Conservation (phyloP, 2,329 filamentous ascomycete species). For the Colletotrichum trifolii region DNA sequence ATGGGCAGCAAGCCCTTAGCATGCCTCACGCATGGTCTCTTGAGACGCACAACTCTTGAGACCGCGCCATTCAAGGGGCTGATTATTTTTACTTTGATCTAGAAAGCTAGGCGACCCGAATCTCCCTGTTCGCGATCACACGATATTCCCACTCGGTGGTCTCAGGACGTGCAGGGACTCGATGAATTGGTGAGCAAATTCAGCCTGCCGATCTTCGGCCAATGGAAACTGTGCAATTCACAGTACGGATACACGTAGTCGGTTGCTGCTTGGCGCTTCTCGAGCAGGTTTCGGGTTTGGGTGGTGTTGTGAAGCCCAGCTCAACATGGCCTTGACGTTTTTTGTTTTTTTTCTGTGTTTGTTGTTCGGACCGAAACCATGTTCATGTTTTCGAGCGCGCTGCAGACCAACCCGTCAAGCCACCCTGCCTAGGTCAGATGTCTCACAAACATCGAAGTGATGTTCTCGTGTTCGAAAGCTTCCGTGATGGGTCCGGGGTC, state of each 20-base stretch:
- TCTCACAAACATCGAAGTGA: conserved; percentile 17
- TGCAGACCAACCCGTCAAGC: conserved; percentile 7
- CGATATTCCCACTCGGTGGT: too few relatives aligned
- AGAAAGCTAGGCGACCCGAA: too few relatives aligned
- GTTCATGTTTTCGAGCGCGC: background rate
- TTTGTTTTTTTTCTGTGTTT: conserved; percentile 11
- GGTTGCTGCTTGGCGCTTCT: conserved; percentile 14
- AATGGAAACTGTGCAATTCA: background rate
- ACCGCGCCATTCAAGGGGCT: too few relatives aligned
- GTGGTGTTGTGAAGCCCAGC: conserved; percentile 7
- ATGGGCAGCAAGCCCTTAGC: background rate
- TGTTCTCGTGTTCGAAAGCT: conserved; percentile 23
- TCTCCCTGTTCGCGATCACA: too few relatives aligned
- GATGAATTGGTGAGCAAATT: too few relatives aligned
- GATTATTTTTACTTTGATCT: too few relatives aligned
- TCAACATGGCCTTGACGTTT: conserved; percentile 7
- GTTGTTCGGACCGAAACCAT: background rate
- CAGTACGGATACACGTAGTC: background rate
- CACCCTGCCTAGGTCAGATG: conserved; percentile 14
- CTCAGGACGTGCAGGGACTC: too few relatives aligned
- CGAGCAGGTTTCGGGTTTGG: conserved; percentile 12
- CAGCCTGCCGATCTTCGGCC: background rate
- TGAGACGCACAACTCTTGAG: too few relatives aligned
- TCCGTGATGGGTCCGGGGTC: conserved; percentile 16
- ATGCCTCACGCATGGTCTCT: too few relatives aligned